Conservation (phyloP, 768 basidiomycete genomes). For the Agaricus blazei region DNA sequence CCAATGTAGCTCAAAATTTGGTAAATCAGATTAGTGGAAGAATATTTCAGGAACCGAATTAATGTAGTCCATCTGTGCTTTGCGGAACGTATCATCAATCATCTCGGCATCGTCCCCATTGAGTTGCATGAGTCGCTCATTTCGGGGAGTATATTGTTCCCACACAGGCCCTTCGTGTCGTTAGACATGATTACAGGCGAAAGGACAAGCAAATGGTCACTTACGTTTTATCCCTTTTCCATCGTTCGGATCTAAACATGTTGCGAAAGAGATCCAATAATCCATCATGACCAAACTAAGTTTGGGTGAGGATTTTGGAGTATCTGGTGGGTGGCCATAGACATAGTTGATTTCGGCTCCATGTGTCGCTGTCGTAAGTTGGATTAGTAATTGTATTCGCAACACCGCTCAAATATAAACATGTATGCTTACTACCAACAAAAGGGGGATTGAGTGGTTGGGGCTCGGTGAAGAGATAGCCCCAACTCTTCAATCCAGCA, state of each 20-base stretch:
- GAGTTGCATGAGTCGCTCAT: slow-evolving; percentile 20
- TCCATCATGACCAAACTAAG: slow-evolving; percentile 31
- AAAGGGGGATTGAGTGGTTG: slow-evolving; percentile 19
- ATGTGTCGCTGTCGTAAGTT: neutral
- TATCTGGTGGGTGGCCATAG: slow-evolving; percentile 24
- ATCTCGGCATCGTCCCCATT: slow-evolving; percentile 27
- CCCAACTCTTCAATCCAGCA: slow-evolving; percentile 31
- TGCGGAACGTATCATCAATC: slow-evolving; percentile 32
- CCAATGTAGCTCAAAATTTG: too few relatives aligned
- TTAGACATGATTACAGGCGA: neutral
- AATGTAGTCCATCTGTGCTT: slow-evolving; percentile 31
- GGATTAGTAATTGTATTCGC: neutral
- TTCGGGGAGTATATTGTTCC: slow-evolving; percentile 25
- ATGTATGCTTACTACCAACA: slow-evolving; percentile 22
- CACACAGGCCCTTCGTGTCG: slow-evolving; percentile 10
- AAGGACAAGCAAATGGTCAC: neutral
- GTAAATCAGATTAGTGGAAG: slow-evolving; percentile 3
- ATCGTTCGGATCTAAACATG: slow-evolving; percentile 11
- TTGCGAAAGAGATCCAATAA: slow-evolving; percentile 39
- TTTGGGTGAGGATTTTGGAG: slow-evolving; percentile 14
- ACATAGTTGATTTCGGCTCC: slow-evolving; percentile 29
- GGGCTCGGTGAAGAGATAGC: slow-evolving; percentile 39
- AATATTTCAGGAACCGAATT: slow-evolving; percentile 23
- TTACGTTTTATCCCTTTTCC: slow-evolving; percentile 23
- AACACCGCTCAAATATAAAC: neutral